phyloP scores from a whole-genome alignment of 208 protist species.

The Balamuthia mandrillaris region DNA sequence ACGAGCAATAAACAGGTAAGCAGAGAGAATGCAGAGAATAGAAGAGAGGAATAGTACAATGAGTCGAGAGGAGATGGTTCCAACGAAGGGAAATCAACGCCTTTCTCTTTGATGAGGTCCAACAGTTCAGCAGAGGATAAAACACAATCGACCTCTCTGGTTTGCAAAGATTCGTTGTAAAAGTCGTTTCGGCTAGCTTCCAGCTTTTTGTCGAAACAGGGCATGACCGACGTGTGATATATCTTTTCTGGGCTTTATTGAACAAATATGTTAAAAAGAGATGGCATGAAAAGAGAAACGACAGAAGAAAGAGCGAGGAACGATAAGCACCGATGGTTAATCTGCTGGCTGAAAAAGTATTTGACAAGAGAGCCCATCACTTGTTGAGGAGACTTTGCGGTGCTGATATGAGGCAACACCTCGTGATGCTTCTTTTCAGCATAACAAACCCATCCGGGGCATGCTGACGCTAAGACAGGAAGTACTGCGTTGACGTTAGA shows the following conservation, averaged over 20 bases:
- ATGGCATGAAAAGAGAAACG: conserved; percentile 82
- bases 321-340: background rate
- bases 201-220: conserved; percentile 97
- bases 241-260: conserved; percentile 61
- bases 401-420: conserved; percentile 88
- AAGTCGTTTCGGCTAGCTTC: conserved; percentile 90
- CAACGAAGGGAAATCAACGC: conserved; percentile 29
- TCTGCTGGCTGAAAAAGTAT: conserved; percentile 62
- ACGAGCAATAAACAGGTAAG: background rate
- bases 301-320: conserved; percentile 69
- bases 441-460: conserved; percentile 96
- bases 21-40: background rate
- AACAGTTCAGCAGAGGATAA: conserved; percentile 88
- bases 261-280: conserved; percentile 22
- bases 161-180: conserved; percentile 48
- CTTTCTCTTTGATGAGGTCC: conserved; percentile 76
- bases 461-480: conserved; percentile 89
- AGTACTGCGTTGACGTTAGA: conserved; percentile 50
- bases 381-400: conserved; percentile 90
- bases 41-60: background rate
- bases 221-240: conserved; percentile 94
- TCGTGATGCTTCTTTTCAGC: conserved; percentile 91
- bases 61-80: conserved; percentile 34
- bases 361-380: conserved; percentile 89
- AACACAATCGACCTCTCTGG: conserved; percentile 90